These are phyloP conservation scores for Lachnellula cervina DNA, from an alignment of 2,329 filamentous ascomycete genomes.

Conservation along the genomic window DNA sequence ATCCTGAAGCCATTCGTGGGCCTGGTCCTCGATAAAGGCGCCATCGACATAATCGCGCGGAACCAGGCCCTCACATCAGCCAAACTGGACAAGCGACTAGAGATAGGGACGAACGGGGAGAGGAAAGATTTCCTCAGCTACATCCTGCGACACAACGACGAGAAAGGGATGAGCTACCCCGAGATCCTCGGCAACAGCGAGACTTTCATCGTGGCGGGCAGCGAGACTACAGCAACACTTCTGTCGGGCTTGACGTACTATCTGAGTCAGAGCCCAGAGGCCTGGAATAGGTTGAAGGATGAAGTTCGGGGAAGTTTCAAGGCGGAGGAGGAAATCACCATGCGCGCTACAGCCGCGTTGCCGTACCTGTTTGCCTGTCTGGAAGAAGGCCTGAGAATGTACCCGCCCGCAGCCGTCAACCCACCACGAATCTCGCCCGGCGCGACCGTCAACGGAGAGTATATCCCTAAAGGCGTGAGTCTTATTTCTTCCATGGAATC, in stretches of 20 bases:
- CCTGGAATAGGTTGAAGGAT: slow-evolving; percentile 28
- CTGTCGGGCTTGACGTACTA: slow-evolving; percentile 23
- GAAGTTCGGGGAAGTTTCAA: slow-evolving; percentile 39
- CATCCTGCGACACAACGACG: slow-evolving; percentile 11
- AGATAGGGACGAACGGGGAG: neutral
- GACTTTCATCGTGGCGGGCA: slow-evolving; percentile 22
- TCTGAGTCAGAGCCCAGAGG: slow-evolving; percentile 30
- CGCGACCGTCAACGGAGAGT: neutral
- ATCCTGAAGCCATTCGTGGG: neutral
- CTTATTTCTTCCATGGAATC: neutral
- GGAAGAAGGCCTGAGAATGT: neutral
- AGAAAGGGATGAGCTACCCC: slow-evolving; percentile 5
- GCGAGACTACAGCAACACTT: slow-evolving; percentile 23
- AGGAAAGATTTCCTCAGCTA: slow-evolving; percentile 32
- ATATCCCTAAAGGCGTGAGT: neutral
- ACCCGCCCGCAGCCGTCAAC: neutral
- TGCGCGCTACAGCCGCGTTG: neutral
- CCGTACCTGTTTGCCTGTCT: neutral
- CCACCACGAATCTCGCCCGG: neutral
- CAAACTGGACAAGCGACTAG: neutral
- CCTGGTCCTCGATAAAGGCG: neutral
- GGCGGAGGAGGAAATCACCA: slow-evolving; percentile 35
- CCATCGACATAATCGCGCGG: neutral
- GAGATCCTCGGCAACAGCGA: slow-evolving; percentile 8
- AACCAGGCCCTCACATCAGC: neutral